phyloP scores from a whole-genome alignment of 2,329 filamentous ascomycete genomes.

The Pseudogymnoascus sp. region DNA sequence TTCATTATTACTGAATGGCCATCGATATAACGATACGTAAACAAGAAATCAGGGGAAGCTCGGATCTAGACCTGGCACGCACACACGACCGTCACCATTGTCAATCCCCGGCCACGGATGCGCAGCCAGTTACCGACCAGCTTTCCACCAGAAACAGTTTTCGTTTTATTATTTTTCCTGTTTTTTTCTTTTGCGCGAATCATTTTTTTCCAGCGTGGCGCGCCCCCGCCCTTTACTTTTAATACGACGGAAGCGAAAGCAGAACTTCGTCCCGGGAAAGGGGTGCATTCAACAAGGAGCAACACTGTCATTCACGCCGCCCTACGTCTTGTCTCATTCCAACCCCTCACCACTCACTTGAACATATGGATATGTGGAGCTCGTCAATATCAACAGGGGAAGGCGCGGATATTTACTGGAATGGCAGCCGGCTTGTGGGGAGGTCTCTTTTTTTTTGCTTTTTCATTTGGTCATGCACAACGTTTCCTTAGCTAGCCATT shows the following conservation, averaged over 20 bases:
- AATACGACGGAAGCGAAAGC: not conserved
- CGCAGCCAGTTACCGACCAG: not conserved
- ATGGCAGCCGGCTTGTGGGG: not conserved
- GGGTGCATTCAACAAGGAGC: not conserved
- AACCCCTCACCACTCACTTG: not conserved
- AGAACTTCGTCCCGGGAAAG: not conserved
- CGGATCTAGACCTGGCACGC: not conserved
- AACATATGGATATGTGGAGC: not conserved
- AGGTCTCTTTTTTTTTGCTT: conserved; percentile 1
- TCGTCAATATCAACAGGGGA: not conserved
- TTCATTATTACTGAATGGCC: conserved; percentile 1
- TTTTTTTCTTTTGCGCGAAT: not conserved
- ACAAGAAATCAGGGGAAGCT: not conserved
- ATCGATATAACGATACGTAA: not conserved
- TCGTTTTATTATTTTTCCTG: not conserved
- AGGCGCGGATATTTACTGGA: not conserved
- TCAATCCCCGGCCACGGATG: not conserved
- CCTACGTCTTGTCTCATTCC: not conserved
- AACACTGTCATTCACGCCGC: not conserved
- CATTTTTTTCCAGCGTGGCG: not conserved
- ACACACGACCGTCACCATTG: not conserved
- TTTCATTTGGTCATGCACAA: not conserved
- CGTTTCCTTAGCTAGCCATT: not conserved
- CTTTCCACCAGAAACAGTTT: conserved; percentile 1
- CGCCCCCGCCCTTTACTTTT: not conserved